Evolutionary conservation across 176 grass and related monocot species (phyloP), one percentile per base, ranked within the genome.

Genomic region (Avena sativa): DNA sequence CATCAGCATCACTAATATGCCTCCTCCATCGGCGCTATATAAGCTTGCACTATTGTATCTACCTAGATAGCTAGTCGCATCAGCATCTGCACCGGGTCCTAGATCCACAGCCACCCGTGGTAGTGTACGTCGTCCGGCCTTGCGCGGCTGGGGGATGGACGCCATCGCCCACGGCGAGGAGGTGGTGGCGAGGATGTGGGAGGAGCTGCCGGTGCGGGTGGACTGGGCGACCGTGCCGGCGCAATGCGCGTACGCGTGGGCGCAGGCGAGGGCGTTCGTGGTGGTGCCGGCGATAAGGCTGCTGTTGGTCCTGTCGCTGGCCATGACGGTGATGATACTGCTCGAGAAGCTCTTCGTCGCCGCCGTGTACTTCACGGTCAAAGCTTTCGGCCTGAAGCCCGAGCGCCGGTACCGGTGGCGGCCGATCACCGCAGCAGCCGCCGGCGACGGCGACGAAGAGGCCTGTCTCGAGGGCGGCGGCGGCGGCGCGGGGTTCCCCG

Each of bases 241-340:
- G 70, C 90, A 93, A 83, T 87, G 88, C 81, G 70, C 75, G 70
- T 46, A 9, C 2, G 58, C 60, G 28, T 87, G 78, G 86, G 20
- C 32, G 52, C 46, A 8, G 21, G 78, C 74, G 65, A 55, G 95
- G 46, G 78, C 85, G 43, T 11, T 82, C 6, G 30, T 97, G 79
- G 21, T 97, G 0, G 95, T 90, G 23, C 95, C 95, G 23, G 58
- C 38, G 12, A 49, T 95, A 34, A 23, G 82, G 74, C 23, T 71
- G 49, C 66, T 88, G 44, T 12, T 93, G 13, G 1, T 43, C 12
- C 1, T 93, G 36, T 97, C 92, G 50, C 74, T 95, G 28, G 74
- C 71, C 46, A 90, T 97, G 93, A 94, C 95, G 0, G 79, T 94
- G 7, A 93, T 97, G 84, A 87, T 97, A 12, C 84, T 97, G 2